A percentile compares a stretch with the other conserved stretches of the same genome.
These are phyloP conservation scores for Oidium heveae DNA, from an alignment of 2,329 filamentous ascomycete genomes.

Conservation along the genomic window DNA sequence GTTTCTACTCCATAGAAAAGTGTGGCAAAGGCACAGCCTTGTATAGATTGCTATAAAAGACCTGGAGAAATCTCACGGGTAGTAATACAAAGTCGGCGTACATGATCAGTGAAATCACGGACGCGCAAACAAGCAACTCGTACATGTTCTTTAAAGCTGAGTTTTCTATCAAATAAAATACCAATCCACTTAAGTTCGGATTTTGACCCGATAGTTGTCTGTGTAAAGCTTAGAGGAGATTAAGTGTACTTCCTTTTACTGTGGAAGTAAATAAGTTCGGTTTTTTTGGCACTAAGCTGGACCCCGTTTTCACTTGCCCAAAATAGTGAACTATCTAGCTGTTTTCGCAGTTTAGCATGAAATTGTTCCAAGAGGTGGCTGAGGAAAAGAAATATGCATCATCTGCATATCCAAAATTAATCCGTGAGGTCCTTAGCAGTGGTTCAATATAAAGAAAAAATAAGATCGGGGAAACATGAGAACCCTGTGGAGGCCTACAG, in stretches of 20 bases:
- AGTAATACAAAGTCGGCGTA: not conserved
- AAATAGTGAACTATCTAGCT: not conserved
- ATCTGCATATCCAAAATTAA: not conserved
- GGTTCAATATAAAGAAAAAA: not conserved
- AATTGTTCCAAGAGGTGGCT: not conserved
- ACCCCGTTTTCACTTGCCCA: not conserved
- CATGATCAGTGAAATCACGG: not conserved
- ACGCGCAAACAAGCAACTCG: not conserved
- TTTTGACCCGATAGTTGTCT: no score
- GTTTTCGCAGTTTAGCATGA: not conserved
- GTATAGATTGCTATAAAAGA: not conserved
- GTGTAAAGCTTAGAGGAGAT: no score
- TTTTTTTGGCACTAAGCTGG: no score
- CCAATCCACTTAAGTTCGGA: not conserved
- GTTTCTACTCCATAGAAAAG: no score
- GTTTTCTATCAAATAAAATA: not conserved
- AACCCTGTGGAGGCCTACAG: not conserved
- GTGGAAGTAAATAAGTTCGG: no score
- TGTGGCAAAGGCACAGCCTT: no score
- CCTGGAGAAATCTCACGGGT: not conserved
- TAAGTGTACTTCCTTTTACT: no score
- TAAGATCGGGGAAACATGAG: not conserved
- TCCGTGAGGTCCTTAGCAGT: not conserved
- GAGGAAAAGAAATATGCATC: not conserved
- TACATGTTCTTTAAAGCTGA: not conserved